phyloP scores from a whole-genome alignment of 2,329 filamentous ascomycete species.

The Rhynchosporium agropyri region DNA sequence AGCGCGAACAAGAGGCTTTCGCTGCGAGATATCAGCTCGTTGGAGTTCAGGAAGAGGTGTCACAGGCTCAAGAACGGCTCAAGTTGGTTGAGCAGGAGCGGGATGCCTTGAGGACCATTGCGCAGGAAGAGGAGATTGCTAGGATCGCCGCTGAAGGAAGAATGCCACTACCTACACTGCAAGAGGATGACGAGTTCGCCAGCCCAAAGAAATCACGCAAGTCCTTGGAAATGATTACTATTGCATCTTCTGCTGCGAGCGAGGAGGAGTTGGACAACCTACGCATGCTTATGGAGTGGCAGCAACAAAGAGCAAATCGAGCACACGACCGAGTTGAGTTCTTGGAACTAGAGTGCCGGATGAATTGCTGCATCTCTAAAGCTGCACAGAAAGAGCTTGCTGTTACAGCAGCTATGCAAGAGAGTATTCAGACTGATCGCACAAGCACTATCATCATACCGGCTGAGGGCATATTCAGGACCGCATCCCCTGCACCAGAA shows the following conservation, averaged over 20 bases:
- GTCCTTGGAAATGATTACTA: constrained; percentile 52
- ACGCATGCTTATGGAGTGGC: constrained; percentile 49
- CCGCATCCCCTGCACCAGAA: constrained; percentile 49
- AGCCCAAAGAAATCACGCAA: constrained; percentile 58
- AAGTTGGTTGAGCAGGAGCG: constrained; percentile 72
- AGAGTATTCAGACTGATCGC: constrained; percentile 17
- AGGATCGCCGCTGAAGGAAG: constrained; percentile 72
- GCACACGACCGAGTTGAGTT: constrained; percentile 76
- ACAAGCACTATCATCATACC: constrained; percentile 54
- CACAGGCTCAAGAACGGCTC: constrained; percentile 63
- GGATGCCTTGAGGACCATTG: constrained; percentile 71
- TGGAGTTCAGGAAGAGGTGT: constrained; percentile 66
- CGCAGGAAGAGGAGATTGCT: constrained; percentile 73
- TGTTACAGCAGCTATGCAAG: constrained; percentile 1
- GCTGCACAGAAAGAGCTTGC: constrained; percentile 21
- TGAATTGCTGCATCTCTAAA: constrained; percentile 66
- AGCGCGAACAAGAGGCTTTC: constrained; percentile 71
- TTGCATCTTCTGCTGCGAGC: constrained; percentile 57
- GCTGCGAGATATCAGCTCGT: constrained; percentile 67
- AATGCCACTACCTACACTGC: constrained; percentile 63
- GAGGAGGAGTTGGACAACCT: constrained; percentile 50
- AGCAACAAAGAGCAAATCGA: constrained; percentile 62
- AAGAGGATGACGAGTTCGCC: constrained; percentile 62
- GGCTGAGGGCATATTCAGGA: constrained; percentile 64
- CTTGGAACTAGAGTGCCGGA: constrained; percentile 72